These are phyloP conservation scores for Solanum megistacrolobum DNA, from an alignment of 257 asterid species.

Conservation along the genomic window DNA sequence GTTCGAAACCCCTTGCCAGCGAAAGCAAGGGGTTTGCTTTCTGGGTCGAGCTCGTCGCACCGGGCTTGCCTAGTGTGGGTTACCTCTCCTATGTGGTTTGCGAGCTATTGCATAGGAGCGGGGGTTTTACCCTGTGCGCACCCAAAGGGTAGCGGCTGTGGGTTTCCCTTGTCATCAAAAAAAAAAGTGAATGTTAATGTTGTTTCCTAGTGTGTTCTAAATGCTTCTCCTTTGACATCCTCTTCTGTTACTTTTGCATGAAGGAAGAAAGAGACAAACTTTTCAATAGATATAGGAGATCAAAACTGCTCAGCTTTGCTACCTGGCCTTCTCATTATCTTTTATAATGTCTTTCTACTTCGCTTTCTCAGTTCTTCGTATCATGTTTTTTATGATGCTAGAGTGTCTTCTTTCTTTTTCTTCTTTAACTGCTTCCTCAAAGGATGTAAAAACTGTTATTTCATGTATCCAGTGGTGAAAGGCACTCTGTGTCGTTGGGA, in stretches of 20 bases:
- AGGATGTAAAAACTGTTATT: background rate
- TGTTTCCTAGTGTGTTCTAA: background rate
- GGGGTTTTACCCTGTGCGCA: no score
- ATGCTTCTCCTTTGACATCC: background rate
- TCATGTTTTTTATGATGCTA: background rate
- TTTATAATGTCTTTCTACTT: background rate
- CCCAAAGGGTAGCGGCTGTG: no score
- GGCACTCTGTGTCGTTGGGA: background rate
- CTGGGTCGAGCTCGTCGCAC: no score
- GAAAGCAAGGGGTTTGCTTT: no score
- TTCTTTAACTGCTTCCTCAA: background rate
- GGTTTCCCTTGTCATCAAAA: no score
- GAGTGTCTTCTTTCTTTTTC: background rate
- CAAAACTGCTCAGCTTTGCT: background rate
- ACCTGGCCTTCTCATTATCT: background rate
- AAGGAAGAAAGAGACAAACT: background rate
- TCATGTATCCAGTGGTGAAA: background rate
- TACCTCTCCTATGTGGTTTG: no score
- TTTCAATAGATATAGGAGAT: background rate
- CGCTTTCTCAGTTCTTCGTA: background rate
- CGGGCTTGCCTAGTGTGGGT: no score
- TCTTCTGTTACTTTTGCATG: background rate
- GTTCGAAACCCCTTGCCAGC: no score
- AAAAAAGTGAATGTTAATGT: background rate
- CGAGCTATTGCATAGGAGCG: no score